Base-by-base conservation (phyloP, 129 eudicot species). In the Pseudognaphalium luteoalbum region DNA sequence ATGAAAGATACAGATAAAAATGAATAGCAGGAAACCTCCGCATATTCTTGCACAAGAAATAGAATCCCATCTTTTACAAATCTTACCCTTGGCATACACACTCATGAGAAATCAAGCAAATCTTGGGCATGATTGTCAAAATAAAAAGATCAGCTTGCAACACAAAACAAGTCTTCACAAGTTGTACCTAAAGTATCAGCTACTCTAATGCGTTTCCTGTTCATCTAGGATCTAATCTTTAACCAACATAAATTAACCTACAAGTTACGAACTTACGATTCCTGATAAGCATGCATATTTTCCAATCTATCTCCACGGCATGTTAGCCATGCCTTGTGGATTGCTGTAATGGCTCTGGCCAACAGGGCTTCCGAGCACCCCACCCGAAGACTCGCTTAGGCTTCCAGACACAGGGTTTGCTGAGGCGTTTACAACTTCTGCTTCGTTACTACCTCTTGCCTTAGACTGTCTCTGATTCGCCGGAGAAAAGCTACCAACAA, bases 251-350 rank as follows among this genome's bases (percentile, higher is more conserved):
- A 47, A 47, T 14, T 14, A 47, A 12, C n/a, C 17, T 14, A 47
- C 54, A 47, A 47, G 17, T 47, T 0, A 3, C 12, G 17, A 47
- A 47, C 6, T 47, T 0, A 3, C 12, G 17, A 3, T 47, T 47
- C 54, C 54, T 47, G 16, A 47, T 47, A 47, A 47, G 12, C 54
- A 47, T 47, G 54, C 54, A 47, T 47, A 47, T 3, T 14, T 47
- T 47, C 54, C n/a, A 47, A 25, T 39, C 72, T 72, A 86, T 78
- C 85, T 80, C 92, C 92, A 88, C 4, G 84, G 68, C 71, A 88
- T 63, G 28, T 52, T 76, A 20, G 82, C 47, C 76, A 85, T 37
- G 39, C 71, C 83, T 28, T 63, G 81, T 14, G 83, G 74, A 65
- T 78, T 85, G 80, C 50, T 75, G 58, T 67, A 71, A 59, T 77